Evolutionary conservation across 257 asterid species (phyloP), one percentile per base, ranked within the genome.

Genomic region (Salvia splendens): DNA sequence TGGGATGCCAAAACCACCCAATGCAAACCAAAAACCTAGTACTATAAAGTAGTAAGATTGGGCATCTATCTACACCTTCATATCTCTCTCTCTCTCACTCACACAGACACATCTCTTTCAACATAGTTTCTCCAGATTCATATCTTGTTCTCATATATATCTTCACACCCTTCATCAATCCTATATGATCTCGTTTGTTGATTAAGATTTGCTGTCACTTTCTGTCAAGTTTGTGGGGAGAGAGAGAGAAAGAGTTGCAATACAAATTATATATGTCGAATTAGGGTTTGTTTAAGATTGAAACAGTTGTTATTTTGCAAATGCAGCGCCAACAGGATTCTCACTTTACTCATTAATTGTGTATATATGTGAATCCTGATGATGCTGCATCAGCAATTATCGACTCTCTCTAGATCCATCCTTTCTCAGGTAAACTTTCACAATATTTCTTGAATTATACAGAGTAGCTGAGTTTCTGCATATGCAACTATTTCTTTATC

Each of bases 301-400:
- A 14, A 67, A n/a, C 2, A 57, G 73, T 56, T 30, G 66, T 10
- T 57, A 5, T 15, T 5, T 68, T 32, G 73, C 50, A 45, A 57
- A 58, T 56, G 66, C 73, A 57, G 66, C 50, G 33, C 33, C 73
- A 68, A 45, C 3, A 68, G 73, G 73, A 68, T 68, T 68, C 73
- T 38, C 65, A 38, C 3, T 32, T 1, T 33, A 38, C 64, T 41
- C 41, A 11, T 12, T 9, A 5, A 6, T 15, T 0, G 0, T 36
- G 12, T 52, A 11, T 8, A 4, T 20, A 33, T 57, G 73, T 33
- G 73, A 68, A 68, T 68, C 73, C 73, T 68, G 73, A 68, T 68
- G 73, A 68, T 68, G 73, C 59, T 68, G 73, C 73, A 56, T 57
- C 46, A 5, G 59, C 73, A 68, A 45, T 7, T 2, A 68, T 20